Evolutionary conservation across 164 flowering plant species (phyloP), one percentile per base, ranked within the genome.

Genomic region (Chimonanthus praecox): DNA sequence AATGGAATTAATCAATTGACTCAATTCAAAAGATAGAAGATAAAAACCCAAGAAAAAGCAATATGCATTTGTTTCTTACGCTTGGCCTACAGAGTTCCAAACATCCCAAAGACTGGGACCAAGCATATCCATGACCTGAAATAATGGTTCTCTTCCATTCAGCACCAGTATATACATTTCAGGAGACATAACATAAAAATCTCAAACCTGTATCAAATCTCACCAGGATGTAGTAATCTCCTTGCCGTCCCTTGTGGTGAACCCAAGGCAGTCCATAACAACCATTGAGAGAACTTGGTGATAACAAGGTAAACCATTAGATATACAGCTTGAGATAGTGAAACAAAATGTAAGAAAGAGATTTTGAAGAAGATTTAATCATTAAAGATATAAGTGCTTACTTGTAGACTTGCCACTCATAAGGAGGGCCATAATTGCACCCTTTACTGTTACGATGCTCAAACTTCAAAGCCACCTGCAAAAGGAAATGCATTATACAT

Each of bases 31-130:
- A 70, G 49, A 61, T 54, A 71, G 43, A 47, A 58, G 49, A 75
- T 18, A 47, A 18, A 6, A 7, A 33, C 33, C 33, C 33, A 33
- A 33, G 33, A 33, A n/a, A 13, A 70, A 60, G 33, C 66, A 70
- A 67, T 47, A 71, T 47, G 45, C 75, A 61, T 20, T 0, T 2
- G 69, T 50, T 64, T 61, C 90, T 87, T 88, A 93, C 98, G 94
- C 84, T 72, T 93, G 94, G 61, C 94, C 91, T 47, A 84, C 74
- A 33, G 88, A 78, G 72, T 94, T 91, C 98, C 98, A 91, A 51
- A 91, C 90, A 84, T 91, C 98, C 97, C 98, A 94, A 20, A 94
- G 87, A 81, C 95, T 94, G 6, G 97, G 97, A 6, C 98, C 98
- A 64, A 94, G 92, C 78, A 91, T 90, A 78, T 94, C 98, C 98